These are phyloP conservation scores for Auriculariales sp. DNA, from an alignment of 768 basidiomycete species.

Conservation along the genomic window DNA sequence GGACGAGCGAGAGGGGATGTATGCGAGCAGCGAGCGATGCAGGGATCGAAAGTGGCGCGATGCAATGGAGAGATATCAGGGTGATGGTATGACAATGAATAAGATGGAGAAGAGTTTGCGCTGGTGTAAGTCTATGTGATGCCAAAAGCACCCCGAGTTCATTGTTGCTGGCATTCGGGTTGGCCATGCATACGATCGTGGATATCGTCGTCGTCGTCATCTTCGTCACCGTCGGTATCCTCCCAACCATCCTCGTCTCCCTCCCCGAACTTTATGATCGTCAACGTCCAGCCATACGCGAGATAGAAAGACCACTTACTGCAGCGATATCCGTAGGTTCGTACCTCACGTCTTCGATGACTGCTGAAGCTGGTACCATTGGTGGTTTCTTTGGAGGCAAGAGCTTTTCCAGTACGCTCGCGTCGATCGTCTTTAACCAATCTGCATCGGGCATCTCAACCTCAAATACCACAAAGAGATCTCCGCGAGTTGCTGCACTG, in stretches of 20 bases:
- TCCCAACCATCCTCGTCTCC: constrained; percentile 47
- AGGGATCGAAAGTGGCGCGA: too few relatives aligned
- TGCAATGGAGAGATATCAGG: too few relatives aligned
- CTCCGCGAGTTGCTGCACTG: constrained; percentile 38
- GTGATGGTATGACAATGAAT: too few relatives aligned
- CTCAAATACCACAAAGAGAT: constrained; percentile 68
- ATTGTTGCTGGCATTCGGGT: constrained; percentile 52
- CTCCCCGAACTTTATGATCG: constrained; percentile 50
- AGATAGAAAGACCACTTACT: constrained; percentile 68
- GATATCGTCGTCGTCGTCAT: constrained; percentile 34
- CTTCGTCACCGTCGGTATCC: constrained; percentile 60
- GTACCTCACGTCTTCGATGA: constrained; percentile 55
- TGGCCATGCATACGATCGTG: constrained; percentile 14
- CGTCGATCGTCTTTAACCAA: constrained; percentile 59
- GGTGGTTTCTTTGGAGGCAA: constrained; percentile 68
- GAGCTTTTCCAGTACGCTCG: constrained; percentile 45
- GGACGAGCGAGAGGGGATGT: too few relatives aligned
- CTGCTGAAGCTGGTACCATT: constrained; percentile 53
- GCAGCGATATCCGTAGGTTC: constrained; percentile 70
- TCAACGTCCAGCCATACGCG: constrained; percentile 57
- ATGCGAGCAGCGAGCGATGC: too few relatives aligned
- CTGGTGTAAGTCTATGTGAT: too few relatives aligned
- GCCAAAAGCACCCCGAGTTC: too few relatives aligned
- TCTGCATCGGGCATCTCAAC: constrained; percentile 77
- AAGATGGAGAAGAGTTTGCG: too few relatives aligned